Base-by-base conservation (phyloP, 495 filamentous ascomycete genomes). In the Penicillium dipodomyicola region DNA sequence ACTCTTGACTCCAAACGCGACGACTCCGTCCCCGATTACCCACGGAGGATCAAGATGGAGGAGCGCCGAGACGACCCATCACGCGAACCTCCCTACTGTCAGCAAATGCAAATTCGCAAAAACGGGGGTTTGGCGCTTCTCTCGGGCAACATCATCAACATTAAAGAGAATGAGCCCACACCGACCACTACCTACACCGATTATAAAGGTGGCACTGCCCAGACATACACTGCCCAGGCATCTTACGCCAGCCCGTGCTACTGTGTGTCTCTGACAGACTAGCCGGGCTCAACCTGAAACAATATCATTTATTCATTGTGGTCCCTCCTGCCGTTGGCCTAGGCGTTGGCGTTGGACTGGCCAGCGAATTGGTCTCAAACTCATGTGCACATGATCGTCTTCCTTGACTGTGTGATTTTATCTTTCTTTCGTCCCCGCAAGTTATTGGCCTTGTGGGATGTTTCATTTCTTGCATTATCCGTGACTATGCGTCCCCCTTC, bases 41-140 rank as follows among this genome's bases (percentile, higher is more conserved):
- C 90, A 1, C 82, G 83, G 35, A 79, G 87, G 39, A 77, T 96
- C 62, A 94, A 95, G 69, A 77, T 95, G 32, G 84, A 90, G 65
- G 92, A 96, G 69, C 84, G 85, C 37, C 82, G 90, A 58, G 84
- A 67, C 61, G 76, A 53, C 57, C 59, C 60, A 54, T 72, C 66
- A 20, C 72, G 61, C 44, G 62, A 49, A 44, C 52, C 72, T 49
- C 82, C 87, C 3, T 84, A 83, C 60, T 96, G 91, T 70, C 82
- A 89, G 46, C 84, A 91, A 62, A 87, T 89, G 74, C 75, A 84
- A 61, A 78, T 95, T 20, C 68, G 81, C 37, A 63, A 77, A 17
- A 67, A 83, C 56, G 77, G 79, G 4, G 57, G 64, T 5, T 64
- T 84, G 10, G 64, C 67, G 9, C 72, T 78, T 20, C 65, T 82